Evolutionary conservation across 495 filamentous ascomycete species (phyloP), one percentile per base, ranked within the genome.

Genomic region (Aspergillus incahuasiensis): DNA sequence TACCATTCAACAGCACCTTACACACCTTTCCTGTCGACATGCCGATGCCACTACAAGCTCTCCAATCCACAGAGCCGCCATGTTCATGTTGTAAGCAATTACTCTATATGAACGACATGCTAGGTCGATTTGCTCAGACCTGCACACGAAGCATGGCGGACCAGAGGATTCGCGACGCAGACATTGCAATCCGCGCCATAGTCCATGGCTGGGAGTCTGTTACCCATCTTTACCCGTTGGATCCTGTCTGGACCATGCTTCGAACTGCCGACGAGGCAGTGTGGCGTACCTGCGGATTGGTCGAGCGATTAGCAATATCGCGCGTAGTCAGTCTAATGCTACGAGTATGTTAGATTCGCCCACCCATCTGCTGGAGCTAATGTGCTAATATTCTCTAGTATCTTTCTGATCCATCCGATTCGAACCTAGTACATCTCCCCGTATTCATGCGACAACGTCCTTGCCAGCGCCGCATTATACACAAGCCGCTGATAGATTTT

Each of bases 401-500:
- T 38, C 53, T 48, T 5, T 25, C 58, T 1, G 52, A 56, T 18
- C 58, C 58, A 15, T 60, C 58, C 6, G 53, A 60, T 21, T 0
- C 41, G 1, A 53, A 52, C 40, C 20, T 35, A 0, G 22, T 15
- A 0, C 34, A 39, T 19, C 58, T 60, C n/a, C 57, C 57, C 2
- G 41, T 19, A 7, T 60, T 56, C 22, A 60, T 60, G 57, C 30
- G 58, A 25, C 52, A 52, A 18, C 53, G 53, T 15, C 58, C 58
- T 3, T 60, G 53, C 6, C 58, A 60, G 30, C 39, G 25, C 12
- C 53, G 53, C 15, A 52, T 60, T 11, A 32, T 60, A 15, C 58
- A 60, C 28, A 60, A 60, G 22, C 53, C 58, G 6, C 48, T 60
- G 19, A 56, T 60, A 32, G 52, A 60, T 19, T 53, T 60, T 28